These are phyloP conservation scores for Mycena citricolor DNA, from an alignment of 1,284 basidiomycete genomes.

Conservation along the genomic window DNA sequence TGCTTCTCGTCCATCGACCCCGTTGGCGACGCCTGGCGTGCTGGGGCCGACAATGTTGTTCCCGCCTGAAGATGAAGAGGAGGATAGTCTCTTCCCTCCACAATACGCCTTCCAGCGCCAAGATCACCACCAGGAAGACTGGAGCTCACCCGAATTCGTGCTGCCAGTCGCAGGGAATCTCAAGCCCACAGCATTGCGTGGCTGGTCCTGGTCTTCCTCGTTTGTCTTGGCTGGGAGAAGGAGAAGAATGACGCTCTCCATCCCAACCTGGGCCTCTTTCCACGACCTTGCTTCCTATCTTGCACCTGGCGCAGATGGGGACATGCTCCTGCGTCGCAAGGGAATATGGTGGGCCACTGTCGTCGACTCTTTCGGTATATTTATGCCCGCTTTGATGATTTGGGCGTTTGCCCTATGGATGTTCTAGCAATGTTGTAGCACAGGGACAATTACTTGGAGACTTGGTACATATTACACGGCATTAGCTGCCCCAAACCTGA, in stretches of 20 bases:
- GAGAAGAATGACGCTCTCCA: conserved; percentile 38
- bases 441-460: conserved; percentile 13
- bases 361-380: conserved; percentile 33
- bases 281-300: conserved; percentile 23
- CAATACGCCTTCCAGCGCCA: conserved; percentile 37
- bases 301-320: conserved; percentile 22
- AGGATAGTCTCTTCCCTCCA: conserved; percentile 39
- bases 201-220: conserved; percentile 38
- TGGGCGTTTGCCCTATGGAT: conserved; percentile 39
- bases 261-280: conserved; percentile 30
- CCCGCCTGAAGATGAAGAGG: conserved; percentile 37
- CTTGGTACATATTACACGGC: conserved; percentile 3
- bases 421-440: conserved; percentile 26
- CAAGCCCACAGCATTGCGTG: conserved; percentile 19
- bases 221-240: conserved; percentile 44
- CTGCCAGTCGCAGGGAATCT: conserved; percentile 29
- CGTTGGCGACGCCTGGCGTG: too few relatives aligned
- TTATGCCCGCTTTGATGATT: conserved; percentile 34
- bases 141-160: conserved; percentile 30
- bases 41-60: conserved; percentile 32
- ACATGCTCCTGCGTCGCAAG: conserved; percentile 23
- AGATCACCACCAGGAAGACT: conserved; percentile 30
- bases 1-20: conserved; percentile 35
- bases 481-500: conserved; percentile 30
- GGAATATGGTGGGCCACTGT: conserved; percentile 30